These are phyloP conservation scores for Amniculicola lignicola DNA, from an alignment of 495 filamentous ascomycete species.

Conservation along the genomic window DNA sequence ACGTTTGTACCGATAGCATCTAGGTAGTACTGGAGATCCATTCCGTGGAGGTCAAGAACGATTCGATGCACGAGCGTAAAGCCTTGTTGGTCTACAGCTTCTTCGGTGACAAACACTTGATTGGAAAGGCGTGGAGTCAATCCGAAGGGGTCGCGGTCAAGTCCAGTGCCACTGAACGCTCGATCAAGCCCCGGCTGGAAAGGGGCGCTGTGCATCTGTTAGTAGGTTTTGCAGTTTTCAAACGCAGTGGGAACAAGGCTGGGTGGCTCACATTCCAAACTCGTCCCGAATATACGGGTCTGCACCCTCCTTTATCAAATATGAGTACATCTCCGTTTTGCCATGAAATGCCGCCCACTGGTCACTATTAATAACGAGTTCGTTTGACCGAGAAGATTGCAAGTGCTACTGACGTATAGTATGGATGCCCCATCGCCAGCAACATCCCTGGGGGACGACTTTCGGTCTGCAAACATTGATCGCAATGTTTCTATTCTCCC, in stretches of 20 bases:
- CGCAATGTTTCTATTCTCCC: neutral
- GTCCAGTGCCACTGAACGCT: too few relatives aligned
- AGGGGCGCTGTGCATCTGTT: neutral
- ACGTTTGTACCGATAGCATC: neutral
- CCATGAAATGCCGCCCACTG: neutral
- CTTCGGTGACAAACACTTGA: neutral
- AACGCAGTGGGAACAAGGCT: neutral
- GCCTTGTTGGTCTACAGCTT: neutral
- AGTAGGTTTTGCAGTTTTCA: neutral
- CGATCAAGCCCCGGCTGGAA: slow-evolving; percentile 1
- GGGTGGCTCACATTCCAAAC: neutral
- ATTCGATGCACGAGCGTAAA: slow-evolving; percentile 6
- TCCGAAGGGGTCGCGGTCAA: neutral
- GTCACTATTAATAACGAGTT: neutral
- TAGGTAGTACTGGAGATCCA: neutral
- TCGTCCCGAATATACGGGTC: neutral
- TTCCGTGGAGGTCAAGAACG: neutral
- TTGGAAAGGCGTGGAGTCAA: neutral
- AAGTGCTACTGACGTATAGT: neutral
- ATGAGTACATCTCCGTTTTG: neutral
- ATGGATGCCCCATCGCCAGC: neutral
- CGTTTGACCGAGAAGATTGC: neutral
- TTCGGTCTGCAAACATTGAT: neutral
- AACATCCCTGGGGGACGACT: neutral
- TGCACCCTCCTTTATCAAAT: neutral